phyloP scores from a whole-genome alignment of 2,329 filamentous ascomycete species.

The Dichotomopilus funicola region DNA sequence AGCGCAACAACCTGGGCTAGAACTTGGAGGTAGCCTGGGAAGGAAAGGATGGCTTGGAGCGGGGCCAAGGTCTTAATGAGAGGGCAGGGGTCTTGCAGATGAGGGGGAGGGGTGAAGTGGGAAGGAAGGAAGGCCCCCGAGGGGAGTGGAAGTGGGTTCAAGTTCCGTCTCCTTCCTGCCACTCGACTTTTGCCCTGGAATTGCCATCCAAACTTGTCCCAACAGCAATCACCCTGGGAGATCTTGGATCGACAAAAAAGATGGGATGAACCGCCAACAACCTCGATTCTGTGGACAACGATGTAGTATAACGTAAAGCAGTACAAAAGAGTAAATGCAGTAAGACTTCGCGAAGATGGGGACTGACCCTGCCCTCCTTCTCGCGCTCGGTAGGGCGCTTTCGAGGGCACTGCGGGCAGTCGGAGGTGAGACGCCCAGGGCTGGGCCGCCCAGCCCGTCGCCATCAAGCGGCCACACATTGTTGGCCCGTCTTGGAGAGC shows the following conservation, averaged over 20 bases:
- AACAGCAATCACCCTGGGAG: background rate
- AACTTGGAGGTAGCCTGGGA: background rate
- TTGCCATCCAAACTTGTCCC: background rate
- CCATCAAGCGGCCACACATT: background rate
- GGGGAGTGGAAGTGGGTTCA: background rate
- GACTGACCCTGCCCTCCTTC: too few relatives aligned
- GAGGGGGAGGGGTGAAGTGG: background rate
- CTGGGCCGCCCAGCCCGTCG: background rate
- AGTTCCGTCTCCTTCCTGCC: background rate
- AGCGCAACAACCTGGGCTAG: conserved; percentile 6
- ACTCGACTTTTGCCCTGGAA: conserved; percentile 1
- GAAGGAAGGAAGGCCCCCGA: background rate
- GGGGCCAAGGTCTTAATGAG: conserved; percentile 10
- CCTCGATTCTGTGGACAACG: background rate
- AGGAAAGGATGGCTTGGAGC: conserved; percentile 5
- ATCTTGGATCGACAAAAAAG: background rate
- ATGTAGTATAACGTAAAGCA: too few relatives aligned
- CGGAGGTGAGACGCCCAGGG: conserved; percentile 5
- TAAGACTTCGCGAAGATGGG: too few relatives aligned
- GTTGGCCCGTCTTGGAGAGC: background rate
- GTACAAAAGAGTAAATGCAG: too few relatives aligned
- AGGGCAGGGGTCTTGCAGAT: conserved; percentile 1
- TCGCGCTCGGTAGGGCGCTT: too few relatives aligned
- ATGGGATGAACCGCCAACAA: background rate
- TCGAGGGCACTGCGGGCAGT: background rate